Base-by-base conservation (phyloP, 768 basidiomycete genomes). In the Termitomyces sp. region DNA sequence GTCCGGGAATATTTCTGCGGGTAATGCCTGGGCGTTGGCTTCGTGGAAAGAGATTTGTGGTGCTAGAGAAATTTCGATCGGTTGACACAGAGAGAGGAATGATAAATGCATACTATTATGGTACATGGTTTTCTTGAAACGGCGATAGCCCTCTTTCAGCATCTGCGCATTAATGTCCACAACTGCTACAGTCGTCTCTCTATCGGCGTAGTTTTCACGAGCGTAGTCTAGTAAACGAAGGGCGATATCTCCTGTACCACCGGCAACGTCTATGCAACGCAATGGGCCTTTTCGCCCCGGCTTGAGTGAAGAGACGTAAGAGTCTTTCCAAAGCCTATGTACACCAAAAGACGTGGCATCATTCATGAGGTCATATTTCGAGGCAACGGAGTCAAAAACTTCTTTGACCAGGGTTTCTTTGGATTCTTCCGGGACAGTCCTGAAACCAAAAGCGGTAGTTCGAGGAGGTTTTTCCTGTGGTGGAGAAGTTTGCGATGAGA, bases 81-180 rank as follows among this genome's bases (percentile, higher is more conserved):
- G 32, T 36, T 22, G 26, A 3, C 16, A 46, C 3, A 6, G 12
- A 24, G 24, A 24, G 32, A 20, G 50, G 28, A 57, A 26, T 24
- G 28, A 30, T 3, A 33, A 55, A 18, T 26, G 75, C 84, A 72
- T 65, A 98, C 96, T 96, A 66, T 91, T 92, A 72, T 98, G 90
- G 72, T 98, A 99, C 90, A 99, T 95, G 1, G 96, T 98, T 79
- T 92, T 88, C 65, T 94, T 94, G 71, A 98, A 94, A 44, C 94
- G 77, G 67, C 82, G 88, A 71, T 83, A 81, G 2, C 97, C 97
- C 69, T 96, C 95, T 62, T 88, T 84, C 63, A 99, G 79, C 97
- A 98, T 99, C 67, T 95, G 88, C 2, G 81, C 83, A 66, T 98
- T 99, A 70, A 99, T 93, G 66, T 99, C 97, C 49, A 94, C 88